These are phyloP conservation scores for Ascobolus immersus DNA, from an alignment of 495 filamentous ascomycete species.

Conservation along the genomic window DNA sequence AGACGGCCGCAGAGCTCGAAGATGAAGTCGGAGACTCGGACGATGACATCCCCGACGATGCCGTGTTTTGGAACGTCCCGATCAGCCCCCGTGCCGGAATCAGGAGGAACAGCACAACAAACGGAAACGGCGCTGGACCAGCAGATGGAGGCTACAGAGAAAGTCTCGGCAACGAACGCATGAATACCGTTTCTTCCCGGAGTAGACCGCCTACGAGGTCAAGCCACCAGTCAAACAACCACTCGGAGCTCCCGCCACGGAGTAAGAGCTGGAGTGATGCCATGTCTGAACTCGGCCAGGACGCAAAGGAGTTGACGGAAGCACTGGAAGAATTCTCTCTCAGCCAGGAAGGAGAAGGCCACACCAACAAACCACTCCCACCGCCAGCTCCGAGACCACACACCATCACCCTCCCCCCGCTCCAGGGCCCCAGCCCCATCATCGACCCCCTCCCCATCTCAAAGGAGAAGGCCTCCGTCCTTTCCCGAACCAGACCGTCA, in stretches of 20 bases:
- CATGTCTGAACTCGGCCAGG: constrained; percentile 53
- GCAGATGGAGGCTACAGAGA: no score
- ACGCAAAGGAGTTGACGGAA: constrained; percentile 70
- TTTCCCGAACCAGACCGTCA: constrained; percentile 72
- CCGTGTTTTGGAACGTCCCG: constrained; percentile 78
- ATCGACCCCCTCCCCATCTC: constrained; percentile 88
- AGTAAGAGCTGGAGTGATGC: constrained; percentile 70
- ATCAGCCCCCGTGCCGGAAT: constrained; percentile 45
- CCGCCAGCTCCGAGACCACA: constrained; percentile 24
- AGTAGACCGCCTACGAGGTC: no score
- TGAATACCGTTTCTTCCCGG: no score
- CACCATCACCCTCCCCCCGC: constrained; percentile 36
- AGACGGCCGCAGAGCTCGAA: constrained; percentile 55
- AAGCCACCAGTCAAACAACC: no score
- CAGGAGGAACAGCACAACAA: neutral
- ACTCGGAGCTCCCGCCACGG: constrained; percentile 29
- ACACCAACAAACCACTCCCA: constrained; percentile 18
- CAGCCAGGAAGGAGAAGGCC: constrained; percentile 16
- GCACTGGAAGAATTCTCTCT: constrained; percentile 66
- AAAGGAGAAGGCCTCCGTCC: constrained; percentile 82
- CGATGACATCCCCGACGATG: constrained; percentile 79
- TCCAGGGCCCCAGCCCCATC: constrained; percentile 73
- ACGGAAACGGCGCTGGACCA: neutral
- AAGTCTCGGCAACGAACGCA: no score
- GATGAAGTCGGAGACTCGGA: constrained; percentile 71